These are phyloP conservation scores for Kodamaea ohmeri DNA, from an alignment of 1,139 yeast genomes.

Conservation along the genomic window DNA sequence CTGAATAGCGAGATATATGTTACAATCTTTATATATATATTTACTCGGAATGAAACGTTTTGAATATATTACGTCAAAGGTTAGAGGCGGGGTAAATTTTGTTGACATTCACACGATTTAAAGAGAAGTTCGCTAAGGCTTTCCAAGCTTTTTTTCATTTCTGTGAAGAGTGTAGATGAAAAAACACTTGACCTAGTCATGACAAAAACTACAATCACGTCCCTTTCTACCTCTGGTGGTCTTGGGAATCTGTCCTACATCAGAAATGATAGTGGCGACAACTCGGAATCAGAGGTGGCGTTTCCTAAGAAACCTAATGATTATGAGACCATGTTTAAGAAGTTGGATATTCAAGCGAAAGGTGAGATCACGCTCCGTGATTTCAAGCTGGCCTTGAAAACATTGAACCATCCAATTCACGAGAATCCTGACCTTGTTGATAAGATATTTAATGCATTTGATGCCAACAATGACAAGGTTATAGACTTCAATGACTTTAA, in stretches of 20 bases:
- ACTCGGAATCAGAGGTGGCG: constrained; percentile 6
- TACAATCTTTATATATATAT: too few relatives aligned
- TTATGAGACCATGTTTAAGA: constrained; percentile 33
- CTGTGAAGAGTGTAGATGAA: constrained; percentile 1
- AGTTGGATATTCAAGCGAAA: constrained; percentile 49
- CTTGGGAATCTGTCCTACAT: constrained; percentile 2
- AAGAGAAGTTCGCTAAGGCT: too few relatives aligned
- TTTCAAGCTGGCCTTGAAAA: constrained; percentile 52
- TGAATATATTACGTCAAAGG: too few relatives aligned
- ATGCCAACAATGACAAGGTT: constrained; percentile 52
- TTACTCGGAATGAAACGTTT: too few relatives aligned
- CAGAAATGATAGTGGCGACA: background rate
- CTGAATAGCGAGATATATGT: too few relatives aligned
- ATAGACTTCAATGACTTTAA: constrained; percentile 64
- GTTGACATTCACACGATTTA: background rate
- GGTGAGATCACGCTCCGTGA: constrained; percentile 60
- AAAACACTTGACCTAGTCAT: constrained; percentile 4
- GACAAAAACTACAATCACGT: constrained; percentile 11
- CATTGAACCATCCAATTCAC: constrained; percentile 63
- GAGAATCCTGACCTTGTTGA: constrained; percentile 60
- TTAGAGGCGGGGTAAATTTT: too few relatives aligned
- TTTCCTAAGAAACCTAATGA: constrained; percentile 18
- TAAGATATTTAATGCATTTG: constrained; percentile 55
- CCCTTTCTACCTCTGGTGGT: constrained; percentile 13
- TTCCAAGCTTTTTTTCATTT: constrained; percentile 1